phyloP scores from a whole-genome alignment of 371 early-diverging fungal species.

The Rhizopus microsporus region DNA sequence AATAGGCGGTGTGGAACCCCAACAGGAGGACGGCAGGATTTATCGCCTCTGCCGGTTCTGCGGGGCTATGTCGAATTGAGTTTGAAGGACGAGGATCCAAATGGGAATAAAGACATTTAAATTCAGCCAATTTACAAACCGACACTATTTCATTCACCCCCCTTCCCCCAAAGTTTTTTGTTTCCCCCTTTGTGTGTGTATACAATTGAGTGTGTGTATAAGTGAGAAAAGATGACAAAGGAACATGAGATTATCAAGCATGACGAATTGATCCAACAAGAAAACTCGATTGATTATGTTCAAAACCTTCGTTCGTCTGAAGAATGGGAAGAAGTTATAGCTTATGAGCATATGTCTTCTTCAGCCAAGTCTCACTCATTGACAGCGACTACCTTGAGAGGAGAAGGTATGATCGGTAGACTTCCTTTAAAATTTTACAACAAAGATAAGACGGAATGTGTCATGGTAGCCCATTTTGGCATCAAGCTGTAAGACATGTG shows the following conservation, averaged over 20 bases:
- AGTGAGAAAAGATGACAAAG: slow-evolving; percentile 11
- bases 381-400: slow-evolving; percentile 58
- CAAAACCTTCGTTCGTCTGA: slow-evolving; percentile 26
- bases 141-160: background rate
- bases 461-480: slow-evolving; percentile 43
- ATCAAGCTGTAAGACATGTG: slow-evolving; percentile 34
- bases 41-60: slow-evolving; percentile 28
- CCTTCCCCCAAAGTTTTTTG: background rate
- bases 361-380: slow-evolving; percentile 45
- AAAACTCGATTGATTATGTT: slow-evolving; percentile 26
- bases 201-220: background rate
- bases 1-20: background rate
- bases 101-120: slow-evolving; percentile 8
- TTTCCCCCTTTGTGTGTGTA: background rate
- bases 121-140: slow-evolving; percentile 1
- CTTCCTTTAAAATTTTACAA: slow-evolving; percentile 49
- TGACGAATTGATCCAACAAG: slow-evolving; percentile 25
- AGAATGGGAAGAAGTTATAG: slow-evolving; percentile 44
- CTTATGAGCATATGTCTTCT: slow-evolving; percentile 40
- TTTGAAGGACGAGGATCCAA: slow-evolving; percentile 25
- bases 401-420: slow-evolving; percentile 47
- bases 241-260: background rate
- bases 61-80: slow-evolving; percentile 33
- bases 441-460: slow-evolving; percentile 41
- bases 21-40: slow-evolving; percentile 2